These are phyloP conservation scores for Bipolaris sorokiniana DNA, from an alignment of 2,329 filamentous ascomycete genomes.

Conservation along the genomic window DNA sequence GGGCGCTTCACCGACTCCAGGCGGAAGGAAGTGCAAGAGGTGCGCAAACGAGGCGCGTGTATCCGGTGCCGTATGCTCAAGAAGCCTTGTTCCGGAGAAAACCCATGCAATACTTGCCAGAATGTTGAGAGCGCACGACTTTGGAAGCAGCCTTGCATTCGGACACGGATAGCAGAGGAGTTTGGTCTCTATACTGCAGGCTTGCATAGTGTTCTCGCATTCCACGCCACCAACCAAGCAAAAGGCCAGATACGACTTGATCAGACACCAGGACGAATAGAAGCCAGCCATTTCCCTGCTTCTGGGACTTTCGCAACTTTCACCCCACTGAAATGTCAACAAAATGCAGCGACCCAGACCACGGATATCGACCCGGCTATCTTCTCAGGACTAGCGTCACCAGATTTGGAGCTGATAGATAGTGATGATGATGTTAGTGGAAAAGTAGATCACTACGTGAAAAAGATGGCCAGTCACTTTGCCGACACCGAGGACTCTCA, in stretches of 20 bases:
- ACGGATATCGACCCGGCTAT: constrained; percentile 48
- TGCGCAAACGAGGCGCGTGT: constrained; percentile 66
- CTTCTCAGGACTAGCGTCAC: constrained; percentile 30
- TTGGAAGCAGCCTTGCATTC: constrained; percentile 66
- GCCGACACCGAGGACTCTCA: constrained; percentile 57
- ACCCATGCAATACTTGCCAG: constrained; percentile 64
- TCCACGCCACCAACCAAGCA: constrained; percentile 57
- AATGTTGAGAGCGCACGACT: constrained; percentile 66
- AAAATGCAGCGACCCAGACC: constrained; percentile 27
- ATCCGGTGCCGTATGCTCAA: constrained; percentile 69
- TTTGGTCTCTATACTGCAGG: constrained; percentile 63
- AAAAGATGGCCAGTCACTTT: constrained; percentile 55
- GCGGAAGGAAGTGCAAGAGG: constrained; percentile 64
- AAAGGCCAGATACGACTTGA: constrained; percentile 58
- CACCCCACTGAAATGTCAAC: constrained; percentile 49
- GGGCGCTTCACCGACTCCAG: constrained; percentile 63
- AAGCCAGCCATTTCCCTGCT: constrained; percentile 59
- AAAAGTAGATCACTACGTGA: constrained; percentile 62
- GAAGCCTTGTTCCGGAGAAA: constrained; percentile 67
- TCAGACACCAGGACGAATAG: constrained; percentile 58
- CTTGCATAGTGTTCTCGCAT: constrained; percentile 60
- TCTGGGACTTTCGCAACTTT: constrained; percentile 57
- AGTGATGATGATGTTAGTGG: constrained; percentile 59
- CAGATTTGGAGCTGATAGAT: constrained; percentile 57
- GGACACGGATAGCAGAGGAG: constrained; percentile 64